A percentile compares a stretch with the other conserved stretches of the same genome.
Evolutionary conservation across 371 early-diverging fungal species (phyloP).

Genomic region (Phascolomyces articulosus): DNA sequence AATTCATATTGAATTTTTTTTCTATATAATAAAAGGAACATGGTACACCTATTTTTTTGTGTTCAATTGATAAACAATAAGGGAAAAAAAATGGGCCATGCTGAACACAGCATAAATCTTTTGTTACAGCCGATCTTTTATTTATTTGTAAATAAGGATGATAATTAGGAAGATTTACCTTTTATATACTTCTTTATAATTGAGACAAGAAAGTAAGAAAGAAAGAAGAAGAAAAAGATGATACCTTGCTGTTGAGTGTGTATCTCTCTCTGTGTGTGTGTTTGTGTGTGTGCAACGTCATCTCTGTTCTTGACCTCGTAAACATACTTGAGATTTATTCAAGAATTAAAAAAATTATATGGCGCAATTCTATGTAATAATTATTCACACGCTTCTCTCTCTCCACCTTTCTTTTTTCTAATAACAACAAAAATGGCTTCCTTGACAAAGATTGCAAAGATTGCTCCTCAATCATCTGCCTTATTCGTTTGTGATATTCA

Average conservation of each 20-base stretch:
- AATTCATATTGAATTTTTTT: background rate
- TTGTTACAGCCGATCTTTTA: slow-evolving; percentile 1
- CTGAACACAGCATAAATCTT: background rate
- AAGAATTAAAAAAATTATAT: background rate
- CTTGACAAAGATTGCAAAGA: slow-evolving; percentile 33
- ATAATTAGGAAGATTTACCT: no score
- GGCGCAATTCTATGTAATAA: background rate
- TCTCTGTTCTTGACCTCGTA: background rate
- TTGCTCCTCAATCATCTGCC: slow-evolving; percentile 72
- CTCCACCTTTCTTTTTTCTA: background rate
- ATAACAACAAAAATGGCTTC: slow-evolving; percentile 24
- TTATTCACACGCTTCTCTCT: slow-evolving; percentile 4
- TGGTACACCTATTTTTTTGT: background rate
- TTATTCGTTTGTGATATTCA: slow-evolving; percentile 95
- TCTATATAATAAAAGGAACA: background rate
- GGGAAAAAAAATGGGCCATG: background rate
- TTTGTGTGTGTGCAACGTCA: slow-evolving; percentile 7
- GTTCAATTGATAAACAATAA: slow-evolving; percentile 4
- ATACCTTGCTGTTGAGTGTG: no score
- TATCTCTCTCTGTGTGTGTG: no score
- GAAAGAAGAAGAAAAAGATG: no score
- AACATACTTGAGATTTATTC: background rate
- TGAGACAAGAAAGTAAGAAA: no score
- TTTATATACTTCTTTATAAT: no score
- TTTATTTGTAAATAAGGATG: background rate